Percentiles rank a stretch among this genome's conserved stretches.
Conservation (phyloP, 2,329 filamentous ascomycete species). For the Cladorrhinum sp. region DNA sequence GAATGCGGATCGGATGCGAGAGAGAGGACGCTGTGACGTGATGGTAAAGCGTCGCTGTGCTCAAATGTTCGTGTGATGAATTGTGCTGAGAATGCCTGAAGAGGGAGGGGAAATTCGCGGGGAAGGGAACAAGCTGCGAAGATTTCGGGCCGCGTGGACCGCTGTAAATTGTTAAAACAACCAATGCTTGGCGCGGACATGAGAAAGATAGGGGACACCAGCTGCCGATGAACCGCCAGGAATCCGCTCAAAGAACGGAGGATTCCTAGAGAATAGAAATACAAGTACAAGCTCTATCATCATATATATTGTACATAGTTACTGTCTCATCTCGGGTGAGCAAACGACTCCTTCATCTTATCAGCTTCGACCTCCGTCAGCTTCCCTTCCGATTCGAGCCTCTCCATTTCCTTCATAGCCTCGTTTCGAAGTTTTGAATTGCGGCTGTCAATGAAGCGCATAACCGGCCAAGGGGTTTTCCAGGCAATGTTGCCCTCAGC, state of each 20-base stretch:
- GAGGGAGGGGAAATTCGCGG: conserved; percentile 28
- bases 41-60: conserved; percentile 34
- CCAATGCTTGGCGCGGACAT: too few relatives aligned
- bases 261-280: too few relatives aligned
- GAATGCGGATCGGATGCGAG: conserved; percentile 1
- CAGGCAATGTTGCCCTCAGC: conserved; percentile 62
- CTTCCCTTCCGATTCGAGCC: neutral
- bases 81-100: conserved; percentile 24
- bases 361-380: neutral
- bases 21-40: conserved; percentile 20
- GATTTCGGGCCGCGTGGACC: conserved; percentile 19
- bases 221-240: neutral
- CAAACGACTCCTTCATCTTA: conserved; percentile 2
- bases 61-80: conserved; percentile 45
- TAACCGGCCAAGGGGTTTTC: conserved; percentile 46
- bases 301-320: neutral
- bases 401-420: neutral
- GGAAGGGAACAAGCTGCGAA: conserved; percentile 17
- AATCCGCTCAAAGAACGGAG: too few relatives aligned
- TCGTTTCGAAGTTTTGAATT: neutral
- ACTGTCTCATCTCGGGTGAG: neutral
- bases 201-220: neutral
- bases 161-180: neutral
- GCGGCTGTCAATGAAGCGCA: conserved; percentile 3
- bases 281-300: neutral